phyloP scores from a whole-genome alignment of 192 early-diverging fungal species.

The Chytriomyces hyalinus region DNA sequence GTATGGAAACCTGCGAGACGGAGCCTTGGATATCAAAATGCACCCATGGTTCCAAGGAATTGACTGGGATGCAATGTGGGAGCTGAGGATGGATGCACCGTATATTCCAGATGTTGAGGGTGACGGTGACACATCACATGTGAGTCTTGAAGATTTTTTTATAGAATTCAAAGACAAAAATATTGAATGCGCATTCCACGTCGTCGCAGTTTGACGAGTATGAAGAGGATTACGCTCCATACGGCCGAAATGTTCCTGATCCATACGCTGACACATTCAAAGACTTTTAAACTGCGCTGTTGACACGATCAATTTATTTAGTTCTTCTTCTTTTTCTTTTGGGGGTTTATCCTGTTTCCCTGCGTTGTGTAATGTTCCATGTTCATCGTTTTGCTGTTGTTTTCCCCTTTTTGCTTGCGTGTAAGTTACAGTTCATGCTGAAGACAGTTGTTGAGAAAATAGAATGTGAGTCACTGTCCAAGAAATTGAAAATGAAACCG shows the following conservation, averaged over 20 bases:
- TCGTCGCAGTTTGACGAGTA: slow-evolving; percentile 78
- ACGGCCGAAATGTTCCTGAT: slow-evolving; percentile 74
- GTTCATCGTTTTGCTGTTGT: not conserved
- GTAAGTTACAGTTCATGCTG: no score
- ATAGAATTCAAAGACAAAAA: no score
- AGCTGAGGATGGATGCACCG: slow-evolving; percentile 78
- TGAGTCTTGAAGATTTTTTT: not conserved
- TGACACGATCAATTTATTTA: not conserved
- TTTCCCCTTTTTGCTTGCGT: no score
- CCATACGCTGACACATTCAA: slow-evolving; percentile 75
- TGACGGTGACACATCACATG: slow-evolving; percentile 89
- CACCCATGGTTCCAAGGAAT: slow-evolving; percentile 45
- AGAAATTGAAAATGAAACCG: no score
- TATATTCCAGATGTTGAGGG: slow-evolving; percentile 80
- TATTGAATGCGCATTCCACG: not conserved
- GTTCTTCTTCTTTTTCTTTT: not conserved
- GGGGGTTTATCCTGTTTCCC: not conserved
- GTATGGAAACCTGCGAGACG: slow-evolving; percentile 48
- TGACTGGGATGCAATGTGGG: slow-evolving; percentile 65
- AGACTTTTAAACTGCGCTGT: slow-evolving; percentile 64
- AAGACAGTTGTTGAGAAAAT: no score
- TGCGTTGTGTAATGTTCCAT: not conserved
- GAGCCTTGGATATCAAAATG: slow-evolving; percentile 46
- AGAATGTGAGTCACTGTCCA: no score
- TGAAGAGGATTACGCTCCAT: slow-evolving; percentile 86